These are phyloP conservation scores for Miscanthus lutarioriparius DNA, from an alignment of 176 grass and related monocot genomes.

Conservation along the genomic window DNA sequence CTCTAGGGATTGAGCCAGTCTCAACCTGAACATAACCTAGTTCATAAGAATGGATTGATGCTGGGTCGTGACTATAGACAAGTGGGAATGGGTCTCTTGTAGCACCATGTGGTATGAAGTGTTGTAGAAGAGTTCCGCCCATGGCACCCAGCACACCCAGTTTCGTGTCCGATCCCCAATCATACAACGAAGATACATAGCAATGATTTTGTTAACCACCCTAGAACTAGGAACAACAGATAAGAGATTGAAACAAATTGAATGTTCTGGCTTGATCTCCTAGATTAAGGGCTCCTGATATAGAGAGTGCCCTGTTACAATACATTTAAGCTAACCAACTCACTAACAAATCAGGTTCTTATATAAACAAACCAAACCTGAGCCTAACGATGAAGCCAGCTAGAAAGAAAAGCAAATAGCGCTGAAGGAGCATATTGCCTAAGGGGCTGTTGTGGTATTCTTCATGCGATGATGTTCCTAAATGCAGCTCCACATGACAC, in stretches of 20 bases:
- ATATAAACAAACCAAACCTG: neutral
- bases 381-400: neutral
- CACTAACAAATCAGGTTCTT: neutral
- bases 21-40: neutral
- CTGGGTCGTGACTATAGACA: neutral
- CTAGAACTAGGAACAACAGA: neutral
- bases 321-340: neutral
- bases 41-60: neutral
- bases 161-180: neutral
- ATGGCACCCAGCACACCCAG: neutral
- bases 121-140: neutral
- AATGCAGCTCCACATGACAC: neutral
- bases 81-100: neutral
- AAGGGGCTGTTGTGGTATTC: neutral
- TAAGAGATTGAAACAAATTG: neutral
- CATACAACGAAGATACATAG: neutral
- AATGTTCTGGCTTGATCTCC: neutral
- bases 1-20: neutral
- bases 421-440: neutral
- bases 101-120: neutral
- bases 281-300: neutral
- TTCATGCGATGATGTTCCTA: neutral
- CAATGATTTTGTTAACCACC: neutral
- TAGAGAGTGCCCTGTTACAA: neutral
- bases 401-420: neutral